A percentile compares a stretch with the other conserved stretches of the same genome.
phyloP scores from a whole-genome alignment of 1,284 basidiomycete species.

The Tremellales sp. region DNA sequence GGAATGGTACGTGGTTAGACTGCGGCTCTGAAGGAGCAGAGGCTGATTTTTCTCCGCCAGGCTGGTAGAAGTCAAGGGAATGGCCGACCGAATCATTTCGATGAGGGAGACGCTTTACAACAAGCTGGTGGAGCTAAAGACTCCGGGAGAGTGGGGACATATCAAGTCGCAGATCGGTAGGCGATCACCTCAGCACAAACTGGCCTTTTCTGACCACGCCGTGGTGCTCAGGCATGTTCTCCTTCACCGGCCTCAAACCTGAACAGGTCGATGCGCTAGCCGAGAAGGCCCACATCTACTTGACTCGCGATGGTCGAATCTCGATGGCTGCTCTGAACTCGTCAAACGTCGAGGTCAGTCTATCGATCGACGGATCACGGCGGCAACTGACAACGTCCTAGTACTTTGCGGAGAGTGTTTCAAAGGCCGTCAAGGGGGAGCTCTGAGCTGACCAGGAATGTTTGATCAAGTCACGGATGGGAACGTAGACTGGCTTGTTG shows the following conservation, averaged over 20 bases:
- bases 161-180: slow-evolving; percentile 94
- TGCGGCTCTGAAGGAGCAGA: neutral
- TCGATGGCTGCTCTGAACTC: slow-evolving; percentile 95
- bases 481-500: no score
- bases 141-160: slow-evolving; percentile 93
- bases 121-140: slow-evolving; percentile 74
- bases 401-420: slow-evolving; percentile 79
- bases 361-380: neutral
- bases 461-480: no score
- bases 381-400: neutral
- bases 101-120: slow-evolving; percentile 87
- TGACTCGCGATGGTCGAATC: slow-evolving; percentile 68
- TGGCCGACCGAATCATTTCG: slow-evolving; percentile 94
- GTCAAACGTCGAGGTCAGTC: slow-evolving; percentile 66
- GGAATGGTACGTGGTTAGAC: slow-evolving; percentile 62
- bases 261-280: slow-evolving; percentile 82
- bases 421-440: slow-evolving; percentile 70
- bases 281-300: slow-evolving; percentile 89
- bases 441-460: slow-evolving; percentile 52
- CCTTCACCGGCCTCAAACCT: slow-evolving; percentile 79
- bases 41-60: slow-evolving; percentile 18
- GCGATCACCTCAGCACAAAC: slow-evolving; percentile 10
- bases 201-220: neutral
- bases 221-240: slow-evolving; percentile 49
- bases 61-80: slow-evolving; percentile 81